Evolutionary conservation across 2,329 filamentous ascomycete genomes (phyloP).

Genomic region (Colletotrichum trifolii): DNA sequence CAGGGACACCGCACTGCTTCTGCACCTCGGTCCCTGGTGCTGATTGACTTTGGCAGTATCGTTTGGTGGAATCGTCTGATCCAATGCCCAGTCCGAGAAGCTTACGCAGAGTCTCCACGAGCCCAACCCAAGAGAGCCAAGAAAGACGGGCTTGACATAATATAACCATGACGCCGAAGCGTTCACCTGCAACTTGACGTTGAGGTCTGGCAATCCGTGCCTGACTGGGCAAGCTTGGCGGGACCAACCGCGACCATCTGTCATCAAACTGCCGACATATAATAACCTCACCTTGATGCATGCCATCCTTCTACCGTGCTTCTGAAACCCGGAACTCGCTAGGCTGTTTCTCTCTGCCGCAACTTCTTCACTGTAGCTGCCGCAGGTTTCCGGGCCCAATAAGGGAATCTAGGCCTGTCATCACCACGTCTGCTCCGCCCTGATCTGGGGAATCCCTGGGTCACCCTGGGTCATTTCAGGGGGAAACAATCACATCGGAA

Average conservation of each 20-base stretch:
- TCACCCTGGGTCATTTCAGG: neutral
- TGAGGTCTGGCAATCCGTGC: neutral
- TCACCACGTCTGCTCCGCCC: neutral
- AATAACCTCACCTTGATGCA: neutral
- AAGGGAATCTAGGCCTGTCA: neutral
- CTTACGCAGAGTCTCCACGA: neutral
- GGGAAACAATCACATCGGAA: constrained; percentile 10
- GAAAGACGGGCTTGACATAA: neutral
- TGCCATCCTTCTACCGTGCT: neutral
- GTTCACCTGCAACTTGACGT: constrained; percentile 7
- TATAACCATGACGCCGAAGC: neutral
- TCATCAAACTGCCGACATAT: neutral
- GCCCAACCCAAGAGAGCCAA: constrained; percentile 1
- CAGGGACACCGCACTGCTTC: neutral
- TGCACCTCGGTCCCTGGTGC: neutral
- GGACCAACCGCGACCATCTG: neutral
- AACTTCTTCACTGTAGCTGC: neutral
- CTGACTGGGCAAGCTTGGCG: neutral
- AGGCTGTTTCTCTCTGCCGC: constrained; percentile 6
- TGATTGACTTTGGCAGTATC: neutral
- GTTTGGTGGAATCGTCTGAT: constrained; percentile 16
- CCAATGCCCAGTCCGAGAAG: neutral
- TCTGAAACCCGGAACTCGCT: neutral
- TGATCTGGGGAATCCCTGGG: constrained; percentile 14
- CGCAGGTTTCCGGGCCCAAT: neutral